Evolutionary conservation across 2,329 filamentous ascomycete species (phyloP), one percentile per base, ranked within the genome.

Genomic region (Microdochium paspali): DNA sequence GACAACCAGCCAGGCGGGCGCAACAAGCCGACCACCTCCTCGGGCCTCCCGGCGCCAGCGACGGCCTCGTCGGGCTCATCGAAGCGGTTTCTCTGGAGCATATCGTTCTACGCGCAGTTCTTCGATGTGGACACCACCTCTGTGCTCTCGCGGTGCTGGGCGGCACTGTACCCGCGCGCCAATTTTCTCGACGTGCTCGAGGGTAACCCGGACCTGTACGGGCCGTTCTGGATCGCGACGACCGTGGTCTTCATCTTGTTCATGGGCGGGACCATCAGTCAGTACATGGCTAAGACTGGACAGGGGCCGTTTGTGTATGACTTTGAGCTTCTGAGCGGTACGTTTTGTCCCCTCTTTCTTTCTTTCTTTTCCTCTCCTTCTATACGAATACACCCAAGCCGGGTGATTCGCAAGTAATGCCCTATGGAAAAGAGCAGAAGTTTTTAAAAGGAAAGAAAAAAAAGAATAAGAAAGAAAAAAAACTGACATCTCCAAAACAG

Each of bases 151-250:
- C 86, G 93, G 55, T 97, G 93, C 69, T 84, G 83, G 66, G 85
- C 90, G 1, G 84, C 91, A n/a, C 72, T 97, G 32, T 95, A 86
- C 67, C 93, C 93, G 43, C 84, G 89, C 53, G 85, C 85, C 49
- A 96, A 95, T 73, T 98, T 98, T 69, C 83, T 98, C 53, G 93
- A 98, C 62, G 89, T 97, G 30, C 78, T 98, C 24, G 93, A 98
- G 64, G 93, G 93, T 20, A 97, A 97, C 65, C 88, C 93, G 1
- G 93, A 98, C 62, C 72, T 98, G 28, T 98, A 98, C 72, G 91
- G 91, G 1, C 93, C 93, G 1, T 90, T 97, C 63, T 98, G 93
- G 93, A 97, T 98, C 69, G 93, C 93, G 10, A 97, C 93, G 1
- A 97, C 93, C 1, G 93, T 98, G 10, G 85, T 98, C 12, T 79